Evolutionary conservation across 768 basidiomycete species (phyloP).

Genomic region (Lactarius sanguifluus): DNA sequence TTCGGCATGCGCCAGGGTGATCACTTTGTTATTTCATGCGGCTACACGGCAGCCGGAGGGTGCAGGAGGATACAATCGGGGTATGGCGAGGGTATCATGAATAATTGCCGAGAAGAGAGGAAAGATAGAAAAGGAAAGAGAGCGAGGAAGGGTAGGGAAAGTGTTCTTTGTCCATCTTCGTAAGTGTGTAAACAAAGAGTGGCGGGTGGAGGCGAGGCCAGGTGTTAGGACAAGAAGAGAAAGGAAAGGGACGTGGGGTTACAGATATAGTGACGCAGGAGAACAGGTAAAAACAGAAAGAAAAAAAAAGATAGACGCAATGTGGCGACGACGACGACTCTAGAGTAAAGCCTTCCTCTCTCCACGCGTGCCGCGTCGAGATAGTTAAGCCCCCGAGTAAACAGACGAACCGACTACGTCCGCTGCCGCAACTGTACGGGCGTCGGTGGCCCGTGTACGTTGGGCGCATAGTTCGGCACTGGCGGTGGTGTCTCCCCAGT

Average conservation of each 20-base stretch:
- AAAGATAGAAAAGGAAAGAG: not conserved
- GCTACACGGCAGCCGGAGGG: slow-evolving; percentile 27
- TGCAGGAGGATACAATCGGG: slow-evolving; percentile 25
- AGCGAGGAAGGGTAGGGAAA: not conserved
- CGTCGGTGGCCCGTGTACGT: slow-evolving; percentile 21
- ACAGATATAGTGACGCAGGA: slow-evolving; percentile 24
- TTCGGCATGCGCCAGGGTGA: slow-evolving; percentile 23
- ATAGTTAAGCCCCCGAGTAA: not conserved
- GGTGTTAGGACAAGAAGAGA: slow-evolving; percentile 22
- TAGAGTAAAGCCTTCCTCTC: not conserved
- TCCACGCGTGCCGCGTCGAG: not conserved
- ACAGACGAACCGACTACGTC: slow-evolving; percentile 17
- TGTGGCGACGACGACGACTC: not conserved
- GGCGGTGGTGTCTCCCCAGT: slow-evolving; percentile 25
- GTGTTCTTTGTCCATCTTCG: slow-evolving; percentile 22
- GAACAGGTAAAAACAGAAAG: slow-evolving; percentile 11
- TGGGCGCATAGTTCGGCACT: slow-evolving; percentile 15
- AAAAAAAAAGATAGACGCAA: slow-evolving; percentile 24
- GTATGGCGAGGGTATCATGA: slow-evolving; percentile 30
- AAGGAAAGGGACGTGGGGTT: slow-evolving; percentile 8
- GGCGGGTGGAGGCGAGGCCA: slow-evolving; percentile 12
- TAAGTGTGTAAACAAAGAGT: slow-evolving; percentile 22
- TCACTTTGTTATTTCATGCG: slow-evolving; percentile 29
- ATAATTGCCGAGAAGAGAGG: slow-evolving; percentile 26
- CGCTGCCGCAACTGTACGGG: slow-evolving; percentile 30